Percentiles rank a stretch among this genome's conserved stretches.
Evolutionary conservation across 2,329 filamentous ascomycete species (phyloP).

Genomic region (Chalaropsis ovoidea): DNA sequence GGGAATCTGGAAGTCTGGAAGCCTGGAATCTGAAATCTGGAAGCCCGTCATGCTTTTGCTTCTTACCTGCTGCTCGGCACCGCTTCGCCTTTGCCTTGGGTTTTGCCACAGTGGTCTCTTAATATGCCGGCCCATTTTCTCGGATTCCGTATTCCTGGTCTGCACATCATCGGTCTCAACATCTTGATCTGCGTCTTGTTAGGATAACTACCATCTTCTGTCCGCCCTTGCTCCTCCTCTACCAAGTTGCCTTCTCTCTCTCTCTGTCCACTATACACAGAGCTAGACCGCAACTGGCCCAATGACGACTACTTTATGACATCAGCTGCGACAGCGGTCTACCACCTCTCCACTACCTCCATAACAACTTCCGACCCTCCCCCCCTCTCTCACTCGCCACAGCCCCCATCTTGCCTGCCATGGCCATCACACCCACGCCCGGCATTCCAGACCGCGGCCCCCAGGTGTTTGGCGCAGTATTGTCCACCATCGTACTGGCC

Average conservation of each 20-base stretch:
- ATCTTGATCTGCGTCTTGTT: neutral
- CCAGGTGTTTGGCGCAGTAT: conserved; percentile 60
- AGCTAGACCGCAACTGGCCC: neutral
- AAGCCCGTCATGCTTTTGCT: neutral
- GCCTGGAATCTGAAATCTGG: neutral
- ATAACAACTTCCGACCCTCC: neutral
- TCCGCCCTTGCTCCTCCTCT: neutral
- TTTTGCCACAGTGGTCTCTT: conserved; percentile 10
- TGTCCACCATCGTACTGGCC: conserved; percentile 56
- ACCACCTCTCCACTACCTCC: neutral
- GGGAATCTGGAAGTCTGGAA: no score
- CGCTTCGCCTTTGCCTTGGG: neutral
- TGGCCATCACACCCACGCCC: conserved; percentile 17
- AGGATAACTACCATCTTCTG: neutral
- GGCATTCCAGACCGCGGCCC: conserved; percentile 43
- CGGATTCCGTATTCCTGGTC: neutral
- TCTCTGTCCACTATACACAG: neutral
- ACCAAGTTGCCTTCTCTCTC: neutral
- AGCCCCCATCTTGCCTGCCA: neutral
- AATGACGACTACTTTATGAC: neutral
- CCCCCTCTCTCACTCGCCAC: neutral
- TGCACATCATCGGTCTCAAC: neutral
- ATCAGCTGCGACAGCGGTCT: neutral
- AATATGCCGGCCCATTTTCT: neutral
- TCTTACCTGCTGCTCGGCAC: neutral